phyloP scores from a whole-genome alignment of 441 rosid species.

The Corymbia citriodora region DNA sequence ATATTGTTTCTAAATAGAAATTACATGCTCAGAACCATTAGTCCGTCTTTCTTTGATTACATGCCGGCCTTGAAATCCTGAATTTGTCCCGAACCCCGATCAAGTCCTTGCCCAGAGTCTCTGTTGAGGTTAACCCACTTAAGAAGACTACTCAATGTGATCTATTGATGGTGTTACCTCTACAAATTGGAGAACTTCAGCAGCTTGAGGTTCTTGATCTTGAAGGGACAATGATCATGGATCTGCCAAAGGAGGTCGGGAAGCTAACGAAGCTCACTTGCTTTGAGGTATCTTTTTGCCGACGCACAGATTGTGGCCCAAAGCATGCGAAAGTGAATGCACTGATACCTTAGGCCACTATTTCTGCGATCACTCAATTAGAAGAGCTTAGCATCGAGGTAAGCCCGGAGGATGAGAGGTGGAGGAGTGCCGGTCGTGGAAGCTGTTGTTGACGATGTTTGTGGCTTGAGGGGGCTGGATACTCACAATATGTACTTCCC shows the following conservation, averaged over 20 bases:
- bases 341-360: not conserved
- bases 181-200: conserved; percentile 8
- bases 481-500: conserved; percentile 1
- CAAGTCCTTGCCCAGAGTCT: conserved; percentile 12
- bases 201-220: conserved; percentile 23
- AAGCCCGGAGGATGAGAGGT: not conserved
- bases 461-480: not conserved
- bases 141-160: not conserved
- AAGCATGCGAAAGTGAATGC: not conserved
- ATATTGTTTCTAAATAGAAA: conserved; percentile 9
- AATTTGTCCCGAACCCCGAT: conserved; percentile 10
- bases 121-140: not conserved
- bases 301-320: not conserved
- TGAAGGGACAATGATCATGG: conserved; percentile 5
- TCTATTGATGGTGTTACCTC: conserved; percentile 1
- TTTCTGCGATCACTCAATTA: not conserved
- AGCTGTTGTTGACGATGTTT: not conserved
- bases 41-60: not conserved
- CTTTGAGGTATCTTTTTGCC: conserved; percentile 12
- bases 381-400: conserved; percentile 9
- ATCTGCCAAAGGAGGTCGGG: conserved; percentile 1
- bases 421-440: not conserved
- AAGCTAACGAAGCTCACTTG: not conserved
- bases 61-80: conserved; percentile 12
- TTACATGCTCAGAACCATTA: not conserved